Percentiles rank a stretch among this genome's conserved stretches.
Evolutionary conservation across 345 rosid genomes (phyloP).

Genomic region (Citrus medica): DNA sequence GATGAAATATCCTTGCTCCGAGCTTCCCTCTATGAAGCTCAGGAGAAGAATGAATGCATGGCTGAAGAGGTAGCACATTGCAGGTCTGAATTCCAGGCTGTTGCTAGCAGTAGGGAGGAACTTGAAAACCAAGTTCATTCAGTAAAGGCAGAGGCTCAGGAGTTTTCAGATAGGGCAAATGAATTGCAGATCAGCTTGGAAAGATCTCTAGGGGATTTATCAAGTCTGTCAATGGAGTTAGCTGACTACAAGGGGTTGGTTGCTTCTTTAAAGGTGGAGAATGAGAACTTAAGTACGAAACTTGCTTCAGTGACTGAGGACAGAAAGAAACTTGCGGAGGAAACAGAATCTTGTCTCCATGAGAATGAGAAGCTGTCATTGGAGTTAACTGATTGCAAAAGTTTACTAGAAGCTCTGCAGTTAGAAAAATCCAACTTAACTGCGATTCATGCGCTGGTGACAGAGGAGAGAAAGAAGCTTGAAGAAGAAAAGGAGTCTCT

Average conservation of each 20-base stretch:
- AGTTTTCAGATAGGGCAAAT: constrained; percentile 39
- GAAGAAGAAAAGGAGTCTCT: constrained; percentile 51
- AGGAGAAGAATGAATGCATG: constrained; percentile 40
- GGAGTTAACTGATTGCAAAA: constrained; percentile 60
- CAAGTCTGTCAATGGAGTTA: constrained; percentile 42
- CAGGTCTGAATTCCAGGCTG: constrained; percentile 51
- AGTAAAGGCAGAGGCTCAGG: constrained; percentile 50
- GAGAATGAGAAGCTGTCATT: constrained; percentile 51
- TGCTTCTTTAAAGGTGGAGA: constrained; percentile 47
- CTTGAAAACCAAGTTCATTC: constrained; percentile 42
- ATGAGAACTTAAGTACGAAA: constrained; percentile 42
- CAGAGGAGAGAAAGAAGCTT: constrained; percentile 42
- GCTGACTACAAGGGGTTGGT: constrained; percentile 40
- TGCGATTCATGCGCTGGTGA: constrained; percentile 32
- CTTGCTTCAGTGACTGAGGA: constrained; percentile 48
- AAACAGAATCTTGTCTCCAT: constrained; percentile 27
- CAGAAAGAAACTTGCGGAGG: constrained; percentile 43
- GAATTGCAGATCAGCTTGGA: constrained; percentile 60
- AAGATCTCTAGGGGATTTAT: constrained; percentile 41
- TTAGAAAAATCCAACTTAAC: constrained; percentile 40
- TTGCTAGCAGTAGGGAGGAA: constrained; percentile 41
- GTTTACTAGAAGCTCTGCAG: constrained; percentile 45
- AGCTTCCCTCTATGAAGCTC: constrained; percentile 36
- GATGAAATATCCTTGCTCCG: constrained; percentile 46
- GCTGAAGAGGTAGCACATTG: constrained; percentile 51